Conservation (phyloP, 192 early-diverging fungal genomes). For the Gryganskiella cystojenkinii region DNA sequence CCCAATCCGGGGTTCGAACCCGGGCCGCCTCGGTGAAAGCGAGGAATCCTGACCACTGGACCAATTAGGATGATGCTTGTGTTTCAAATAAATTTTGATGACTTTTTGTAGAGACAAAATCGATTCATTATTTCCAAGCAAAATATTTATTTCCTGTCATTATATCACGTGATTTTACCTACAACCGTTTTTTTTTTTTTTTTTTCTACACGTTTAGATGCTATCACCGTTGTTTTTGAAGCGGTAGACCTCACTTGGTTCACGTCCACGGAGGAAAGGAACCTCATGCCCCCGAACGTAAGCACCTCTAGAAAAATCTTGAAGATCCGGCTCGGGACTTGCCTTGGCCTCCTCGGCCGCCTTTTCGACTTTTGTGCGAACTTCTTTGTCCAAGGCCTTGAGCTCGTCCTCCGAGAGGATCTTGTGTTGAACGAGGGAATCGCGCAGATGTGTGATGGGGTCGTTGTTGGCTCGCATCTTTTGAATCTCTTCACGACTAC, state of each 20-base stretch:
- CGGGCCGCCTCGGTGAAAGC: constrained; percentile 84
- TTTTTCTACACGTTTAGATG: not conserved
- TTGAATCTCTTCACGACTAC: constrained; percentile 96
- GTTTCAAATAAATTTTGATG: not conserved
- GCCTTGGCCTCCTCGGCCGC: constrained; percentile 82
- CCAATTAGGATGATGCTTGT: constrained; percentile 65
- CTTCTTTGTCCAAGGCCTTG: constrained; percentile 90
- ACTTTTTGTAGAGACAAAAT: too few relatives aligned
- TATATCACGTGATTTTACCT: not conserved
- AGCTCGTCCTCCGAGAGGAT: constrained; percentile 82
- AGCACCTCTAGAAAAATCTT: constrained; percentile 81
- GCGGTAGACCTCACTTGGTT: constrained; percentile 69
- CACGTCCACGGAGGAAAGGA: constrained; percentile 79
- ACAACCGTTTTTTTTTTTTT: not conserved
- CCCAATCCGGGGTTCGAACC: constrained; percentile 86
- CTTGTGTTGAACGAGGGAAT: constrained; percentile 74
- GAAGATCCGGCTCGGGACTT: constrained; percentile 69
- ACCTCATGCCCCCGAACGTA: constrained; percentile 83
- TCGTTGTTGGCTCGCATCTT: constrained; percentile 92
- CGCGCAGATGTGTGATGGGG: constrained; percentile 91
- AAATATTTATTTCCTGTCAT: not conserved
- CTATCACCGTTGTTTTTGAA: constrained; percentile 5
- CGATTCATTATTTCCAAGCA: not conserved
- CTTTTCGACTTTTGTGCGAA: constrained; percentile 83
- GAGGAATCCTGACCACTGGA: constrained; percentile 85